Base-by-base conservation (phyloP, 2,329 filamentous ascomycete species). In the Exophiala mesophila region DNA sequence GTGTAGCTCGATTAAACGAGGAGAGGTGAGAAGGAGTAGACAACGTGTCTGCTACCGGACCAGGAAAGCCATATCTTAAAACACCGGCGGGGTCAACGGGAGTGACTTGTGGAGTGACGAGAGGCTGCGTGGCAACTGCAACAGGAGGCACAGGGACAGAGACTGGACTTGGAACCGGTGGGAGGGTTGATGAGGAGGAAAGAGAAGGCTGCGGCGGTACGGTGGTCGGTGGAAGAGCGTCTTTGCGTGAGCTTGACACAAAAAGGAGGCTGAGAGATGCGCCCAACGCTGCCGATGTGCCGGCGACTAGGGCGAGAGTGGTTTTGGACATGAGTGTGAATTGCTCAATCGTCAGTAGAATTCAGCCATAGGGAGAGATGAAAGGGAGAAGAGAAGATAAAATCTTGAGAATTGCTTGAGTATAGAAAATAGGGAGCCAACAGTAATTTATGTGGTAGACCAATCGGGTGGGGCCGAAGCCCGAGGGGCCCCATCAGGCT, bases 271-370 rank as follows among this genome's bases (percentile, higher is more conserved):
- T 89, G 45, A 85, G 67, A 45, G 83, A 83, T 44, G 85, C 85
- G 48, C 85, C 85, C 39, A 83, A 81, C 63, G 82, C 82, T 55
- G 85, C 85, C 63, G 85, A 80, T 58, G 85, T 76, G 50, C 81
- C 83, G 57, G 85, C 85, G 57, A 89, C 82, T 47, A 86, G 73
- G 53, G 83, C 83, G 55, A 90, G 59, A 23, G 83, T 88, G 17
- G 80, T 73, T 65, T 89, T 90, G 45, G 85, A 88, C 85, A 90
- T 90, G n/a, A n/a, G n/a, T n/a, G n/a, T n/a, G n/a, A n/a, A n/a
- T n/a, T n/a, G n/a, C n/a, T n/a, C n/a, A n/a, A n/a, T n/a, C n/a
- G n/a, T n/a, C n/a, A n/a, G n/a, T n/a, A n/a, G n/a, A n/a, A n/a
- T n/a, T n/a, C n/a, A n/a, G n/a, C n/a, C n/a, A n/a, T n/a, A n/a